A percentile compares a stretch with the other conserved stretches of the same genome.
phyloP scores from a whole-genome alignment of 352 stramenopile genomes.

The Phytophthora citricola region DNA sequence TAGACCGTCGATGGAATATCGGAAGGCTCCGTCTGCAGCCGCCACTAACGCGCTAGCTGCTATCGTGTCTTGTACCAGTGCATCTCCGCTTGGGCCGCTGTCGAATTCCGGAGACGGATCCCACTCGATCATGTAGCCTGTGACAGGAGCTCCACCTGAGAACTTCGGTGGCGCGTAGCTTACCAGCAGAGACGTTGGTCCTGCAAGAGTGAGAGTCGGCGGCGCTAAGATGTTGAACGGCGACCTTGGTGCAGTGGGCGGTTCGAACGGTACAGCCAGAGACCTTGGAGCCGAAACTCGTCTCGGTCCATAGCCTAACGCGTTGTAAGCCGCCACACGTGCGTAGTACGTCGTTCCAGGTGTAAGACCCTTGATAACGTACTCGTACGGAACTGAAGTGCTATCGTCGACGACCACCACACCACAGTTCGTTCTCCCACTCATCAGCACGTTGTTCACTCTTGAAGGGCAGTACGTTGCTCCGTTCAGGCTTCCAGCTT shows the following conservation, averaged over 20 bases:
- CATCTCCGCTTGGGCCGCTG: constrained; percentile 60
- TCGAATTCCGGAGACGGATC: constrained; percentile 85
- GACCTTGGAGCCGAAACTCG: constrained; percentile 63
- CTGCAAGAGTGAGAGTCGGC: constrained; percentile 75
- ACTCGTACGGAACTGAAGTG: constrained; percentile 50
- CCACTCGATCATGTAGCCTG: constrained; percentile 92
- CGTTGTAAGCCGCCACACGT: constrained; percentile 74
- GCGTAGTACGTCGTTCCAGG: constrained; percentile 71
- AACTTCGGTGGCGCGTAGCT: constrained; percentile 84
- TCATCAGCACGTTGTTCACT: constrained; percentile 26
- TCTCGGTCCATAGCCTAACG: constrained; percentile 66
- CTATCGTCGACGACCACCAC: constrained; percentile 18
- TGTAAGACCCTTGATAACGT: constrained; percentile 62
- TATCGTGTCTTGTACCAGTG: constrained; percentile 51
- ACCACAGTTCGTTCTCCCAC: constrained; percentile 48
- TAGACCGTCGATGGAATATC: constrained; percentile 61
- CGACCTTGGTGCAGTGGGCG: constrained; percentile 56
- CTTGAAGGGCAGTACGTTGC: constrained; percentile 60
- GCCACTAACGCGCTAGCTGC: constrained; percentile 19
- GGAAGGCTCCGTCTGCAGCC: constrained; percentile 34
- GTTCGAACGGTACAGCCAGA: constrained; percentile 70
- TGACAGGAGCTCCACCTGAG: constrained; percentile 88
- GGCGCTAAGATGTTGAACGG: constrained; percentile 65
- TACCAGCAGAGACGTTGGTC: constrained; percentile 75
- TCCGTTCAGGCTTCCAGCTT: constrained; percentile 45